These are phyloP conservation scores for Dinochytrium kinnereticum DNA, from an alignment of 371 early-diverging fungal genomes.

Conservation along the genomic window DNA sequence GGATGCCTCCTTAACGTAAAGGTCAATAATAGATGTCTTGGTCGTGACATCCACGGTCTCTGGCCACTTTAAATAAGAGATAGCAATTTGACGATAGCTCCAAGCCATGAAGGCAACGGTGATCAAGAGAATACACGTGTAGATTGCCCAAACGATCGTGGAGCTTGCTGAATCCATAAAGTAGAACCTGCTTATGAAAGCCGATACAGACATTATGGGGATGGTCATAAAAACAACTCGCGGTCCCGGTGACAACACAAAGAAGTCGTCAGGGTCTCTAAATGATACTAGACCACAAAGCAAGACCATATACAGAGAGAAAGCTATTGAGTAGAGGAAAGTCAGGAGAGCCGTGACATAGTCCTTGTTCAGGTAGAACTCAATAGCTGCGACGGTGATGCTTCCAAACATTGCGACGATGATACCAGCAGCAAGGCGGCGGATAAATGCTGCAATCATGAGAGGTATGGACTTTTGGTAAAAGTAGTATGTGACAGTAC, in stretches of 20 bases:
- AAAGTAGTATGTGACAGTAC: constrained; percentile 42
- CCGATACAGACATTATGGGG: constrained; percentile 30
- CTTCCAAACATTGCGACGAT: constrained; percentile 19
- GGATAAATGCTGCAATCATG: constrained; percentile 38
- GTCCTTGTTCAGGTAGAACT: constrained; percentile 7
- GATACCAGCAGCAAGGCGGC: constrained; percentile 32
- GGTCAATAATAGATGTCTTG: constrained; percentile 31
- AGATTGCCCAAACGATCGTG: constrained; percentile 32
- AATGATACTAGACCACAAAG: constrained; percentile 32
- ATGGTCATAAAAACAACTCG: constrained; percentile 28
- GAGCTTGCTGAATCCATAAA: constrained; percentile 22
- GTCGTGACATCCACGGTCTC: constrained; percentile 27
- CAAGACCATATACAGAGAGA: constrained; percentile 41
- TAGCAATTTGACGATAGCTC: constrained; percentile 28
- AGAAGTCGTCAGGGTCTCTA: constrained; percentile 36
- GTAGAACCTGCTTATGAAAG: constrained; percentile 31
- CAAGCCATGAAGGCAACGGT: constrained; percentile 32
- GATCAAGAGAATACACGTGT: constrained; percentile 15
- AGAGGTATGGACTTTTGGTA: constrained; percentile 40
- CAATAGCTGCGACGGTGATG: constrained; percentile 16
- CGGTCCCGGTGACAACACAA: constrained; percentile 38
- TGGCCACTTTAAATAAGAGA: constrained; percentile 38
- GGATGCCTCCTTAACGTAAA: constrained; percentile 18
- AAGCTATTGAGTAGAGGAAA: constrained; percentile 19
- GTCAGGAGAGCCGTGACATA: constrained; percentile 2